Percentiles rank a stretch among this genome's conserved stretches.
phyloP scores from a whole-genome alignment of 139 green algal genomes.

The Zygnema circumcarinatum region DNA sequence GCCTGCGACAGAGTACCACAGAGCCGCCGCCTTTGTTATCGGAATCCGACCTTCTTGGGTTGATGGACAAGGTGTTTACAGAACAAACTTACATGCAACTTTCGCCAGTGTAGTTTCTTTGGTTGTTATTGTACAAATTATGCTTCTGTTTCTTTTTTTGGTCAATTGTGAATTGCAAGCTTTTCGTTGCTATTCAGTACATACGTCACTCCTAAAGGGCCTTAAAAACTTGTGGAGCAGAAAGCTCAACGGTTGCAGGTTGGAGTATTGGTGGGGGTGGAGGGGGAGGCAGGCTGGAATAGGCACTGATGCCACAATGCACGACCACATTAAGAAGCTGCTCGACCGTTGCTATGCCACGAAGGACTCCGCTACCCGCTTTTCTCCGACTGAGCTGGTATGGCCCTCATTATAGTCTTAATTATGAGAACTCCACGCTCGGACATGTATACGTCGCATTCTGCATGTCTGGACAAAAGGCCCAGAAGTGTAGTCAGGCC shows the following conservation, averaged over 20 bases:
- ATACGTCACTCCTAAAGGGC: too few relatives aligned
- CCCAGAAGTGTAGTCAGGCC: not conserved
- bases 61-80: conserved; percentile 89
- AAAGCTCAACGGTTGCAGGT: too few relatives aligned
- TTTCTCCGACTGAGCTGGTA: conserved; percentile 46
- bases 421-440: too few relatives aligned
- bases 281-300: conserved; percentile 75
- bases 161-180: not conserved
- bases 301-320: conserved; percentile 94
- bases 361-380: conserved; percentile 45
- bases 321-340: conserved; percentile 67
- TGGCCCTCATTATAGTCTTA: not conserved
- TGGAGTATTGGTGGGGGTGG: too few relatives aligned
- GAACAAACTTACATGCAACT: not conserved
- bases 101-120: not conserved
- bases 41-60: conserved; percentile 88
- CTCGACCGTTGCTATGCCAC: conserved; percentile 41
- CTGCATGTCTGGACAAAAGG: conserved; percentile 70
- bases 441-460: conserved; percentile 76
- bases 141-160: conserved; percentile 7
- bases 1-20: conserved; percentile 80
- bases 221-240: too few relatives aligned
- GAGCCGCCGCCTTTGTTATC: conserved; percentile 79
- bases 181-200: too few relatives aligned
- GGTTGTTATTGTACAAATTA: not conserved